phyloP scores from a whole-genome alignment of 2,329 filamentous ascomycete species.

The Fulvia fulva region DNA sequence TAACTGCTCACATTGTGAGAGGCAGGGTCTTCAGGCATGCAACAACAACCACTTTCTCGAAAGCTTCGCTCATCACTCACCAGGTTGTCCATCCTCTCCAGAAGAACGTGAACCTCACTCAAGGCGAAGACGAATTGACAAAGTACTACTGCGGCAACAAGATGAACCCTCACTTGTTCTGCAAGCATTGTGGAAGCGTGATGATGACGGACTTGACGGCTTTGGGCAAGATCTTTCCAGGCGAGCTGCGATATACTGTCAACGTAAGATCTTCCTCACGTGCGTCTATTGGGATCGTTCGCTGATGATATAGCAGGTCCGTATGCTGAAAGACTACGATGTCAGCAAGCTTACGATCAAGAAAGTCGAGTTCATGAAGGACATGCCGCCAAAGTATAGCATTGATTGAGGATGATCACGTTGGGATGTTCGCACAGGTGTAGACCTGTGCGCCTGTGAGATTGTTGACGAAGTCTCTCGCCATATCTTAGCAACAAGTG shows the following conservation, averaged over 20 bases:
- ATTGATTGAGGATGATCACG: background rate
- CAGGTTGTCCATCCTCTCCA: slow-evolving; percentile 20
- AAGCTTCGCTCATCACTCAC: background rate
- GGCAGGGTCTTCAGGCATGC: slow-evolving; percentile 16
- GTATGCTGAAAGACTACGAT: slow-evolving; percentile 28
- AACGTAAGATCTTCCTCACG: slow-evolving; percentile 19
- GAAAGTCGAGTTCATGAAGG: slow-evolving; percentile 18
- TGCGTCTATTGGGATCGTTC: background rate
- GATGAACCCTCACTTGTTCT: slow-evolving; percentile 24
- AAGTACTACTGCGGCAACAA: slow-evolving; percentile 21
- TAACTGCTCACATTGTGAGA: slow-evolving; percentile 25
- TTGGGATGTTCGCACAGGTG: too few relatives aligned
- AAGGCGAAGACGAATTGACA: slow-evolving; percentile 18
- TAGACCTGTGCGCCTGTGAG: too few relatives aligned
- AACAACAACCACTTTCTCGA: background rate
- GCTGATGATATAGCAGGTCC: slow-evolving; percentile 6
- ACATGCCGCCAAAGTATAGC: slow-evolving; percentile 18
- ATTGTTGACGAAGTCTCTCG: too few relatives aligned
- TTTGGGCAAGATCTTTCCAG: slow-evolving; percentile 16
- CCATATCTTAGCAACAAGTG: too few relatives aligned
- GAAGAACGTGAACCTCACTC: slow-evolving; percentile 20
- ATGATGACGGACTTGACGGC: slow-evolving; percentile 21
- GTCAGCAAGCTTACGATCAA: slow-evolving; percentile 18
- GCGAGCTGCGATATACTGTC: slow-evolving; percentile 17
- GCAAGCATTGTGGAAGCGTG: slow-evolving; percentile 21